Percentiles rank a stretch among this genome's conserved stretches.
These are phyloP conservation scores for Claviceps pazoutovae DNA, from an alignment of 2,329 filamentous ascomycete genomes.

Conservation along the genomic window DNA sequence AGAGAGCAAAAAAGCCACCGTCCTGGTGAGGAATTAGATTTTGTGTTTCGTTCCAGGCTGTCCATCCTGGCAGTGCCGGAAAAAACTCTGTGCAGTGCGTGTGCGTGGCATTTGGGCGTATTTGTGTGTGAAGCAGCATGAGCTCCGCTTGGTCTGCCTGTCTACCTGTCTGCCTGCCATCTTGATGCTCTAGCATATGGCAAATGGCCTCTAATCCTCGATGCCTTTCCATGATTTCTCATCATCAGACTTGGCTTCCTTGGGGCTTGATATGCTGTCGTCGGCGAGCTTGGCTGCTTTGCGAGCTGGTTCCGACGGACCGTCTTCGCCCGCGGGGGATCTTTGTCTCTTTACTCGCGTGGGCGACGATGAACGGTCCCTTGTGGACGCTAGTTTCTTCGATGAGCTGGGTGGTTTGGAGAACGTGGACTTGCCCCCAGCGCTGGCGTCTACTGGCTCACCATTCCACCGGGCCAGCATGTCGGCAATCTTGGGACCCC, in stretches of 20 bases:
- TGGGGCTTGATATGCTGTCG: conserved; percentile 1
- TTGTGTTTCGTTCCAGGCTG: no score
- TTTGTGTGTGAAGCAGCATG: no score
- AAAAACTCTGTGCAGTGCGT: no score
- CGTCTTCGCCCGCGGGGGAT: conserved; percentile 13
- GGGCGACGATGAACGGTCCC: background rate
- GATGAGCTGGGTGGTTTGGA: conserved; percentile 3
- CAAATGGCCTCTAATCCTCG: conserved; percentile 17
- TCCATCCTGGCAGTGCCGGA: no score
- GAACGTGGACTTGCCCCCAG: conserved; percentile 9
- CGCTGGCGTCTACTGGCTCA: conserved; percentile 12
- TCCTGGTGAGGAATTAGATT: no score
- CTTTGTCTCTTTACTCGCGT: conserved; percentile 17
- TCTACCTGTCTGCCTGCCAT: background rate
- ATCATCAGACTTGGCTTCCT: conserved; percentile 17
- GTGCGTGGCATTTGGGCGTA: no score
- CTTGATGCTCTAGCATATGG: no score
- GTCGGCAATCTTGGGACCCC: conserved; percentile 57
- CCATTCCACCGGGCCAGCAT: conserved; percentile 32
- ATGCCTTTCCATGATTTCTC: conserved; percentile 31
- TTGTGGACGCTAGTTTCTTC: conserved; percentile 5
- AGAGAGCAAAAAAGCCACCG: no score
- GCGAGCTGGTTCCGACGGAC: conserved; percentile 13
- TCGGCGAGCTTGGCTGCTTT: conserved; percentile 12
- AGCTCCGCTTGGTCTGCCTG: background rate